Percentiles rank a stretch among this genome's conserved stretches.
These are phyloP conservation scores for Suillus variegatus DNA, from an alignment of 768 basidiomycete genomes.

Conservation along the genomic window DNA sequence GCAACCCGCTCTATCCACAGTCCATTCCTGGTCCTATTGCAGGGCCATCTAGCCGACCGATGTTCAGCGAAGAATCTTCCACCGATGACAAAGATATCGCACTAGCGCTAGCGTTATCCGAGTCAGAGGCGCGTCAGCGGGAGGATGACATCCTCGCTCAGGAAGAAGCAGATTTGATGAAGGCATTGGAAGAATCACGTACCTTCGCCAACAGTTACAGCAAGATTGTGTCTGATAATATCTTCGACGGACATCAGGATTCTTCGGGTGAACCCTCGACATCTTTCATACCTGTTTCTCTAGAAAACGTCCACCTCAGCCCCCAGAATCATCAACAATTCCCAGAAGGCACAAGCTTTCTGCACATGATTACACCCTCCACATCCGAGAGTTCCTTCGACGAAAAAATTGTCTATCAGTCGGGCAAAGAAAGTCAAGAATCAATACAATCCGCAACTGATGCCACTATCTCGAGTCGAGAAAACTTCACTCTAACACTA, in stretches of 20 bases:
- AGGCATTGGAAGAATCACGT: slow-evolving; percentile 61
- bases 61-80: slow-evolving; percentile 16
- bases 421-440: slow-evolving; percentile 22
- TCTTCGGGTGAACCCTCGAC: slow-evolving; percentile 12
- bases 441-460: slow-evolving; percentile 9
- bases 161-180: slow-evolving; percentile 69
- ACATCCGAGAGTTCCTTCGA: slow-evolving; percentile 17
- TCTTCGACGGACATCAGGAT: not conserved
- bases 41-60: slow-evolving; percentile 11
- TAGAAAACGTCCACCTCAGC: slow-evolving; percentile 16
- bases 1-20: slow-evolving; percentile 35
- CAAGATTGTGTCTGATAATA: not conserved
- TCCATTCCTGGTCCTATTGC: slow-evolving; percentile 26
- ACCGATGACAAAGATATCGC: slow-evolving; percentile 47
- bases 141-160: slow-evolving; percentile 27
- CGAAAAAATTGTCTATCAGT: slow-evolving; percentile 27
- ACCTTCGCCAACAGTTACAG: slow-evolving; percentile 18
- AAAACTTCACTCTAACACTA: slow-evolving; percentile 16
- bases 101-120: slow-evolving; percentile 47
- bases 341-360: slow-evolving; percentile 32
- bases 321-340: not conserved
- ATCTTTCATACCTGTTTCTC: slow-evolving; percentile 17
- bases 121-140: slow-evolving; percentile 37
- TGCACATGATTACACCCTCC: slow-evolving; percentile 30
- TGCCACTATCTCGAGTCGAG: slow-evolving; percentile 3